Conservation (phyloP, 495 filamentous ascomycete genomes). For the Usnea hakonensis region DNA sequence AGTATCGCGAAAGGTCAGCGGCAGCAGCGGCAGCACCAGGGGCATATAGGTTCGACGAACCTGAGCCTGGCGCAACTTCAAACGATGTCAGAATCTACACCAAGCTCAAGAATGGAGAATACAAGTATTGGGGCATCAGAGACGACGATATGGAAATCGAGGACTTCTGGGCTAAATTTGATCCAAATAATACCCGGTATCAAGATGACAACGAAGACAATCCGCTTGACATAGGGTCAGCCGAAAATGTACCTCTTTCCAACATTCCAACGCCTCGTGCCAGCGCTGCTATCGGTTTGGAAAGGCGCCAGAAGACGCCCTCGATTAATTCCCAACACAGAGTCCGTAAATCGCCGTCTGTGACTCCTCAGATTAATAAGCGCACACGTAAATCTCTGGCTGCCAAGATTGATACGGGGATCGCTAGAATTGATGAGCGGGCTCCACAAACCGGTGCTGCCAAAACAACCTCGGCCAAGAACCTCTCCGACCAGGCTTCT, state of each 20-base stretch:
- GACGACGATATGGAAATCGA: neutral
- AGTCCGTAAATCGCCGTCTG: neutral
- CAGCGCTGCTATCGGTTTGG: neutral
- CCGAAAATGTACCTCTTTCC: neutral
- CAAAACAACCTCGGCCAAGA: neutral
- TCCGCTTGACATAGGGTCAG: neutral
- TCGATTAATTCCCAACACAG: neutral
- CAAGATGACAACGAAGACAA: neutral
- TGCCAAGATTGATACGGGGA: neutral
- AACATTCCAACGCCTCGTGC: neutral
- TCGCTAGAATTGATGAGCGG: neutral
- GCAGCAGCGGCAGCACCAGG: neutral
- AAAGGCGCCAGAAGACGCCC: neutral
- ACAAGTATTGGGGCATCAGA: slow-evolving; percentile 2
- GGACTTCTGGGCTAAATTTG: neutral
- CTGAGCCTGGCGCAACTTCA: neutral
- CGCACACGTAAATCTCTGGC: neutral
- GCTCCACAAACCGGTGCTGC: neutral
- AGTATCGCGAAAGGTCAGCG: too few relatives aligned
- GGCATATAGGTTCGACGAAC: too few relatives aligned
- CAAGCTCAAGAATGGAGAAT: neutral
- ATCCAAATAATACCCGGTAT: neutral
- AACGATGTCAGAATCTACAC: neutral
- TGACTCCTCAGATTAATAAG: neutral
- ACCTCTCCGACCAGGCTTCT: neutral